Evolutionary conservation across 2,329 filamentous ascomycete genomes (phyloP).

Genomic region (Fusarium sacchari): DNA sequence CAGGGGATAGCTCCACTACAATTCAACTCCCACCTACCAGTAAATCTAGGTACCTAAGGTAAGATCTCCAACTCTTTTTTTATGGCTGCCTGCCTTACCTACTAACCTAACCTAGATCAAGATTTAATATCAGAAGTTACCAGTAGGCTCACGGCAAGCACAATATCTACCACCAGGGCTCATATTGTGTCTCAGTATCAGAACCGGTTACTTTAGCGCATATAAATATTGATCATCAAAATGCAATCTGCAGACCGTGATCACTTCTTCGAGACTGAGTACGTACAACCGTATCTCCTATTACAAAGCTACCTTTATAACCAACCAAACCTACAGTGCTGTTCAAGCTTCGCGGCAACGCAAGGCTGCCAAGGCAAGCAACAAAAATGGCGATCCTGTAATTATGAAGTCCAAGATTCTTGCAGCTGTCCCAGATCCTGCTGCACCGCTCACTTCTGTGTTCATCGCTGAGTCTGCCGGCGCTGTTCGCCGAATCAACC

Average conservation of each 20-base stretch:
- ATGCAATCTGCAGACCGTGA: conserved; percentile 78
- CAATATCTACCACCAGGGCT: background rate
- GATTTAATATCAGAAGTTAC: background rate
- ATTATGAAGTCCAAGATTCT: conserved; percentile 86
- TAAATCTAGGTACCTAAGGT: too few relatives aligned
- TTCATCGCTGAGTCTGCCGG: conserved; percentile 92
- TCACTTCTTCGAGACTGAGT: conserved; percentile 95
- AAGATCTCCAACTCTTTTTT: conserved; percentile 21
- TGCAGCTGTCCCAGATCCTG: conserved; percentile 75
- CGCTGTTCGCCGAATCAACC: conserved; percentile 75
- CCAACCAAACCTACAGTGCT: conserved; percentile 52
- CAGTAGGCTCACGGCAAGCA: background rate
- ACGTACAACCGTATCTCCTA: conserved; percentile 47
- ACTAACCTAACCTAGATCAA: conserved; percentile 24
- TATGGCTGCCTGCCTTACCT: conserved; percentile 25
- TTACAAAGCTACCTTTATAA: background rate
- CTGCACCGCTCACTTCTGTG: conserved; percentile 65
- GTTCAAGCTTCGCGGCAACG: conserved; percentile 61
- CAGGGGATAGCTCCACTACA: conserved; percentile 32
- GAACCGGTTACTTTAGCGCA: background rate
- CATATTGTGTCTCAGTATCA: background rate
- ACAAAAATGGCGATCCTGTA: conserved; percentile 85
- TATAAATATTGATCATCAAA: conserved; percentile 42
- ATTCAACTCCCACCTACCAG: conserved; percentile 14
- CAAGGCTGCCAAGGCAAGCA: conserved; percentile 76